Percentiles rank a stretch among this genome's conserved stretches.
Conservation (phyloP, 2,329 filamentous ascomycete genomes). For the Penicillium sp. region DNA sequence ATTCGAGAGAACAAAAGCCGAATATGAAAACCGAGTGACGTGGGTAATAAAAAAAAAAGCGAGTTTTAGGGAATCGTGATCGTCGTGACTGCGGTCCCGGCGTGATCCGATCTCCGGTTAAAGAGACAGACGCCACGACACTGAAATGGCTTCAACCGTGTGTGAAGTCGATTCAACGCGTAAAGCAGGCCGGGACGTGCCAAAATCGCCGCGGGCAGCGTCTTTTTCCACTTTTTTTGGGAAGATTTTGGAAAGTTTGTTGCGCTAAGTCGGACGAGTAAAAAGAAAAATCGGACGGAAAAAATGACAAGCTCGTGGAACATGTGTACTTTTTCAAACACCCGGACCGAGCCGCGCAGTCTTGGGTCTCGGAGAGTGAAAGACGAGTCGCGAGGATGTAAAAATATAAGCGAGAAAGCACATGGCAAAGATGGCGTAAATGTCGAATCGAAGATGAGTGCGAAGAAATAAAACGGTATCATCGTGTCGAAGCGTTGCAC, state of each 20-base stretch:
- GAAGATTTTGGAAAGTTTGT: conserved; percentile 23
- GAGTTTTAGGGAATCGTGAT: conserved; percentile 30
- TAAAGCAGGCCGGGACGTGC: conserved; percentile 19
- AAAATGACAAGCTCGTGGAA: background rate
- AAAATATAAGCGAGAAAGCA: background rate
- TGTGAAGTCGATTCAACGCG: conserved; percentile 5
- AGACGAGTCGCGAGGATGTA: conserved; percentile 18
- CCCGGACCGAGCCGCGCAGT: conserved; percentile 25
- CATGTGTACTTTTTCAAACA: conserved; percentile 28
- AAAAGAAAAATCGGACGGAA: conserved; percentile 17
- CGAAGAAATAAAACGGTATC: conserved; percentile 25
- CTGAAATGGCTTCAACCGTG: background rate
- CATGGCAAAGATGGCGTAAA: conserved; percentile 18
- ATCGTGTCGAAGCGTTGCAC: conserved; percentile 12
- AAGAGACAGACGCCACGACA: background rate
- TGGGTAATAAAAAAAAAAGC: conserved; percentile 25
- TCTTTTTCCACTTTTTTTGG: conserved; percentile 30
- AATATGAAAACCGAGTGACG: conserved; percentile 33
- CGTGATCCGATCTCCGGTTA: background rate
- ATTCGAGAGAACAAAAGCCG: conserved; percentile 25
- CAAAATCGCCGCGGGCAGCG: conserved; percentile 23
- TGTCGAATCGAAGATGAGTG: conserved; percentile 17
- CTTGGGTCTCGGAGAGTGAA: conserved; percentile 28
- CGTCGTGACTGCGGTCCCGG: conserved; percentile 30
- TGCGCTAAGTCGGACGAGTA: conserved; percentile 23